phyloP scores from a whole-genome alignment of 2,329 filamentous ascomycete species.

The Penicillium sp. region DNA sequence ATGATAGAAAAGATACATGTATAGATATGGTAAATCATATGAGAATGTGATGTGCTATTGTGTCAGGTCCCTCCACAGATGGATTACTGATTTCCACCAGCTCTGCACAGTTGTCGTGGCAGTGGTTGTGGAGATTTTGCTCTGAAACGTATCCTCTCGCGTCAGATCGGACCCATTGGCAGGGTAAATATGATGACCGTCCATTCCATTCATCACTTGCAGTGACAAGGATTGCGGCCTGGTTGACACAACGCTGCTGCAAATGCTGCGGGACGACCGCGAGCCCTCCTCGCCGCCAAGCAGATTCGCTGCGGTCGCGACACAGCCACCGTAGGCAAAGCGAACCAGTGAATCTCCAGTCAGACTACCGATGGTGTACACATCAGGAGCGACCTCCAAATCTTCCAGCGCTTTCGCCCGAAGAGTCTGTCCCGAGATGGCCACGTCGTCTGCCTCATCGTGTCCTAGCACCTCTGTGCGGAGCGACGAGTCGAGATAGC shows the following conservation, averaged over 20 bases:
- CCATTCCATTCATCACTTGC: constrained; percentile 43
- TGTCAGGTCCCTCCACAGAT: constrained; percentile 24
- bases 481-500: constrained; percentile 53
- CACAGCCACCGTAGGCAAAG: constrained; percentile 61
- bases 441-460: constrained; percentile 20
- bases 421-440: constrained; percentile 57
- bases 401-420: constrained; percentile 55
- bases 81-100: constrained; percentile 25
- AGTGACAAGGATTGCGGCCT: constrained; percentile 27
- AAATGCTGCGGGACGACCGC: constrained; percentile 17
- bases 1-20: constrained; percentile 4
- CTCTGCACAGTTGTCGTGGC: constrained; percentile 13
- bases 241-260: constrained; percentile 23
- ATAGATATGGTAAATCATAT: background rate
- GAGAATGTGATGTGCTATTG: constrained; percentile 12
- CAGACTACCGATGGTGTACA: constrained; percentile 62
- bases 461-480: constrained; percentile 50
- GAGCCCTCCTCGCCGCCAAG: constrained; percentile 32
- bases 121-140: constrained; percentile 18
- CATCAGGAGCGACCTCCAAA: constrained; percentile 54
- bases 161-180: constrained; percentile 9
- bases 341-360: constrained; percentile 63
- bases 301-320: constrained; percentile 58
- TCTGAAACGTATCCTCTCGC: constrained; percentile 20
- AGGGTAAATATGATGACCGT: constrained; percentile 36